Evolutionary conservation across 2,329 filamentous ascomycete genomes (phyloP).

Genomic region (Aspergillus clavatus): DNA sequence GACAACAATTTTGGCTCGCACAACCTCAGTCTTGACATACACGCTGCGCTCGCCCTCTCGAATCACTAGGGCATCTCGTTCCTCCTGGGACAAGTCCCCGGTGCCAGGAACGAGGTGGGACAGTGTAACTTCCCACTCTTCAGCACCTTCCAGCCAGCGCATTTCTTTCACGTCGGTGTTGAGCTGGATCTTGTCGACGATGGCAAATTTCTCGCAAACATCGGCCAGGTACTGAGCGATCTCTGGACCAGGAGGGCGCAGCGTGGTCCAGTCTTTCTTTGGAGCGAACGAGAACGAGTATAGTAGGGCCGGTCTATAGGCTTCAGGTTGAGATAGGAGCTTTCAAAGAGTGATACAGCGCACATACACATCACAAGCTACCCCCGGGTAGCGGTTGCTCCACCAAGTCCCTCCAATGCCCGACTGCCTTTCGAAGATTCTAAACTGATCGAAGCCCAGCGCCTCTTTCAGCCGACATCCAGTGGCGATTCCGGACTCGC

Average conservation of each 20-base stretch:
- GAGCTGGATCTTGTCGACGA: conserved; percentile 55
- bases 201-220: conserved; percentile 49
- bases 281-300: conserved; percentile 55
- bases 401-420: conserved; percentile 62
- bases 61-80: conserved; percentile 42
- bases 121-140: conserved; percentile 53
- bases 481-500: conserved; percentile 59
- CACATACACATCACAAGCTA: conserved; percentile 51
- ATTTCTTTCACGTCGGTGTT: conserved; percentile 54
- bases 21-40: conserved; percentile 48
- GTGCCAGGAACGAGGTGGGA: conserved; percentile 49
- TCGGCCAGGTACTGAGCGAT: conserved; percentile 50
- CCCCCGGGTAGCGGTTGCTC: conserved; percentile 58
- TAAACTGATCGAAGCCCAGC: conserved; percentile 55
- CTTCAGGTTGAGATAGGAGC: background rate
- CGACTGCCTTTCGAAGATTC: conserved; percentile 56
- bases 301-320: conserved; percentile 47
- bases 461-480: conserved; percentile 55
- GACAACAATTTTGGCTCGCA: conserved; percentile 52
- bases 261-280: conserved; percentile 49
- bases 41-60: conserved; percentile 45
- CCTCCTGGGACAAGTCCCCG: conserved; percentile 49
- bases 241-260: conserved; percentile 47
- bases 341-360: background rate
- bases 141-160: conserved; percentile 50